These are phyloP conservation scores for Triticum turgidum DNA, from an alignment of 176 grass and related monocot genomes.

Conservation along the genomic window DNA sequence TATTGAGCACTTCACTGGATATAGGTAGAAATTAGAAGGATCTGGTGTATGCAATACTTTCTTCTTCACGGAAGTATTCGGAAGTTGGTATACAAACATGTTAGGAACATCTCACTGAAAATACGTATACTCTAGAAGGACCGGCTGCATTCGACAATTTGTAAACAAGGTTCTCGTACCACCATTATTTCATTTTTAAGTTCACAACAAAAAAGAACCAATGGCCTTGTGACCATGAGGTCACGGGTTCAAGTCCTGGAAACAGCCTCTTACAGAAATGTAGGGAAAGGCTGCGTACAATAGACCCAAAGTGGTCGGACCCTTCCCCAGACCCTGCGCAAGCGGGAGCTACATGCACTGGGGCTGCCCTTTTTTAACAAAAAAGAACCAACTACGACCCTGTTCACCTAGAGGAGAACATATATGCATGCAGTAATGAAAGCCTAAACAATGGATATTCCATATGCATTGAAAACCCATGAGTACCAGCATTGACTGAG, in stretches of 20 bases:
- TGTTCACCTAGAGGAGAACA: background rate
- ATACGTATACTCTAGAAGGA: constrained; percentile 4
- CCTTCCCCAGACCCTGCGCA: too few species aligned
- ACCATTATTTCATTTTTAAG: background rate
- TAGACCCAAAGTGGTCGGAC: too few species aligned
- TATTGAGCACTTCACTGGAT: background rate
- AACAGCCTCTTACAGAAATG: too few species aligned
- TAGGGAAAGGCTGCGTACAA: too few species aligned
- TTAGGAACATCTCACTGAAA: background rate
- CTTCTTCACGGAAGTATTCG: background rate
- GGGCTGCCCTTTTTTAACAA: too few species aligned
- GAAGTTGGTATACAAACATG: background rate
- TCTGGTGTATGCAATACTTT: background rate
- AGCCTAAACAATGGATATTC: constrained; percentile 20
- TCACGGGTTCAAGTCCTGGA: too few species aligned
- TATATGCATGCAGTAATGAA: background rate
- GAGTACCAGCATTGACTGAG: background rate
- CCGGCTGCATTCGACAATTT: background rate
- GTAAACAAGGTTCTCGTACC: background rate
- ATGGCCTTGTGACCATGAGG: too few species aligned
- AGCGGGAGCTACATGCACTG: too few species aligned
- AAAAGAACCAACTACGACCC: background rate
- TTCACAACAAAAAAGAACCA: background rate
- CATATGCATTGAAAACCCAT: background rate
- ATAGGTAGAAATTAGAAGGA: background rate